These are phyloP conservation scores for Leptographium lundbergii DNA, from an alignment of 2,329 filamentous ascomycete genomes.

Conservation along the genomic window DNA sequence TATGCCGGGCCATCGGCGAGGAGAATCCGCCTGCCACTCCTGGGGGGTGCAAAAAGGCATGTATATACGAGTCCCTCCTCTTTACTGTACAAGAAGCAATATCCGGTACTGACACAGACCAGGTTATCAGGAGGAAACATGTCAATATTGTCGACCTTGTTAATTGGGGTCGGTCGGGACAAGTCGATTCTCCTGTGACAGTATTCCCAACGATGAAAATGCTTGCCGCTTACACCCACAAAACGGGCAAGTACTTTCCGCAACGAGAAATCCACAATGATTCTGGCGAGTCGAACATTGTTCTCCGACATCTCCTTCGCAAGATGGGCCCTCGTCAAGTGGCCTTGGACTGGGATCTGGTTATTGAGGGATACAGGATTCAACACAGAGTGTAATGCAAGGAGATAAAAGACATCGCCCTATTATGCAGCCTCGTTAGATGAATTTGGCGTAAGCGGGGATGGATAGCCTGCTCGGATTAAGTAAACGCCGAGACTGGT, in stretches of 20 bases:
- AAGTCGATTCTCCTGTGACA: not conserved
- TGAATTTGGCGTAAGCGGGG: not conserved
- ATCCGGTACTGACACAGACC: not conserved
- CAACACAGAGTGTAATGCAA: not conserved
- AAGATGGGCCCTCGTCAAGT: not conserved
- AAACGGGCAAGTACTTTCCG: not conserved
- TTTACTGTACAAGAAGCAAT: not conserved
- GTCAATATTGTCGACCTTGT: slow-evolving; percentile 8
- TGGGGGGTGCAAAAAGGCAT: not conserved
- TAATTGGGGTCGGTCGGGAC: slow-evolving; percentile 2
- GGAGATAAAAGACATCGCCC: too few species aligned
- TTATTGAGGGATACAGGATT: not conserved
- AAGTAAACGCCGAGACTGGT: not conserved
- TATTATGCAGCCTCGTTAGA: too few species aligned
- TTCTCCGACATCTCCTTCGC: slow-evolving; percentile 3
- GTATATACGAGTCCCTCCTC: not conserved
- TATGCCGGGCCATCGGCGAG: slow-evolving; percentile 2
- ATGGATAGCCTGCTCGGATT: not conserved
- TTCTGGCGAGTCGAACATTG: slow-evolving; percentile 2
- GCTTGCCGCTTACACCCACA: not conserved
- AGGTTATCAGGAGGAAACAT: not conserved
- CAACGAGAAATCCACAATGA: not conserved
- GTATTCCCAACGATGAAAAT: not conserved
- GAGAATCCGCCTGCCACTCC: not conserved
- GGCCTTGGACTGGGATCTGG: not conserved